Base-by-base conservation (phyloP, 139 green algal genomes). In the Chlorella sp. region DNA sequence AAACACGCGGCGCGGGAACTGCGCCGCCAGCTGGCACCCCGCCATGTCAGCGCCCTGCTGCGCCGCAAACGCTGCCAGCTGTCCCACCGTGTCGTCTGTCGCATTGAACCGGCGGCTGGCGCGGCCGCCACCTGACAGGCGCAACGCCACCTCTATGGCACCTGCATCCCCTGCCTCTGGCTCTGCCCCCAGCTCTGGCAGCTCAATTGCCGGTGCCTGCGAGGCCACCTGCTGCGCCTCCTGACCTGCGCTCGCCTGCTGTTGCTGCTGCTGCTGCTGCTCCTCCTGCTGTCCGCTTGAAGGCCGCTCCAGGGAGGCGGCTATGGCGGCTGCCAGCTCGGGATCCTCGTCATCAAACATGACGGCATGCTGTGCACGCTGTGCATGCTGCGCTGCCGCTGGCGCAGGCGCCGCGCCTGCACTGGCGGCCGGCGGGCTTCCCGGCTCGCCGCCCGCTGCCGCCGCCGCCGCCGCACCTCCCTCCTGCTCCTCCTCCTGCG, bases 321-420 rank as follows among this genome's bases (percentile, higher is more conserved):
- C 95, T n/a, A 97, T 95, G 21, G 94, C 95, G 24, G 92, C 92
- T 32, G 92, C 94, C 9, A 96, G 92, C 85, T 96, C 93, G 0
- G 89, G 83, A 26, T 96, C 95, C 11, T 96, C 92, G 22, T 94
- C 91, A 24, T 87, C 83, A 14, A 30, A 32, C 3, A 32, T 11
- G n/a, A 26, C 85, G 40, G 0, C 57, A 53, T 37, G 53, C n/a
- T 7, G 34, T 57, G 76, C 76, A 53, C 42, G 53, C n/a, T 7
- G 34, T 57, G 76, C 76, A 24, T 37, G 76, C 76, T 36, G 76
- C 76, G 48, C 7, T 57, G 48, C 48, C 48, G 9, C 48, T 57
- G 48, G 7, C 9, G 48, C 48, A 57, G 48, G 48, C 48, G 48
- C 48, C 48, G 48, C 9, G 9, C 48, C 48, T 57, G 48, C 48